Conservation (phyloP, 1,284 basidiomycete species). For the Albatrellus sp. region DNA sequence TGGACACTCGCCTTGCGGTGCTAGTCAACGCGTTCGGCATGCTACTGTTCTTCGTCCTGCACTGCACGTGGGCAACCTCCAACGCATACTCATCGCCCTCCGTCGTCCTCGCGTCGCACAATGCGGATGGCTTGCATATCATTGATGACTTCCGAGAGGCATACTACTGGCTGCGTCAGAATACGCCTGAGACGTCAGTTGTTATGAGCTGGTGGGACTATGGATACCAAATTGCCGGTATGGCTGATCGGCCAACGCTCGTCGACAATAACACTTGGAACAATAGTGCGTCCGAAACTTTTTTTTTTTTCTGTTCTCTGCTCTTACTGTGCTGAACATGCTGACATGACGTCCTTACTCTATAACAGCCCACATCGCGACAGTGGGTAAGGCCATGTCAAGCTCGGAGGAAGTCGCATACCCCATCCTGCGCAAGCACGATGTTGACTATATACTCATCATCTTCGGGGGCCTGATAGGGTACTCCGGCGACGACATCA, state of each 20-base stretch:
- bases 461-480: constrained; percentile 97
- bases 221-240: constrained; percentile 98
- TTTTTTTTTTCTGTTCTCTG: background rate
- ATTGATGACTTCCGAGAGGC: constrained; percentile 99
- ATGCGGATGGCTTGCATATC: constrained; percentile 84
- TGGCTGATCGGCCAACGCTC: constrained; percentile 94
- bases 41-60: constrained; percentile 83
- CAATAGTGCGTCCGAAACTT: constrained; percentile 76
- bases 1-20: constrained; percentile 76
- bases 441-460: constrained; percentile 95
- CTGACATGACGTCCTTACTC: constrained; percentile 1
- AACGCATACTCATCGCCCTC: constrained; percentile 96
- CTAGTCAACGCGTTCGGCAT: constrained; percentile 70
- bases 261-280: constrained; percentile 99
- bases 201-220: constrained; percentile 99
- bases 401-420: constrained; percentile 91
- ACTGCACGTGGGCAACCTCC: constrained; percentile 96
- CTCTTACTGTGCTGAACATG: constrained; percentile 9
- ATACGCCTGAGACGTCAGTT: constrained; percentile 85
- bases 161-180: constrained; percentile 98
- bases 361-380: constrained; percentile 77
- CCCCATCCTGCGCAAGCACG: constrained; percentile 93
- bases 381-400: constrained; percentile 96
- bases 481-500: constrained; percentile 98
- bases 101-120: constrained; percentile 81